A percentile compares a stretch with the other conserved stretches of the same genome.
Evolutionary conservation across 352 stramenopile species (phyloP).

Genomic region (Phytophthora hybrid): DNA sequence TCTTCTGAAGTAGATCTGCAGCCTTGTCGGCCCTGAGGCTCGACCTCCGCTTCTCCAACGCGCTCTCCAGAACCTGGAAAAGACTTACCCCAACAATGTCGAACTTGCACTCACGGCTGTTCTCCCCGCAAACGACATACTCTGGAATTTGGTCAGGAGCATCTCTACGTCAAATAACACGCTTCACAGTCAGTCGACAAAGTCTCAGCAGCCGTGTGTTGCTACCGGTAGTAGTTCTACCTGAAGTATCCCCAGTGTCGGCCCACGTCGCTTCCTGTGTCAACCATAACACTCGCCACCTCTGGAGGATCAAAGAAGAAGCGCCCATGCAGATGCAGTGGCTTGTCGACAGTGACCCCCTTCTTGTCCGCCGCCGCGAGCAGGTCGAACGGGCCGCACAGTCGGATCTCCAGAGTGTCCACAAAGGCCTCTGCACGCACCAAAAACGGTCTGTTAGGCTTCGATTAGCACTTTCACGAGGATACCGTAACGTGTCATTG

Average conservation of each 20-base stretch:
- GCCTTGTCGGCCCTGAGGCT: slow-evolving; percentile 18
- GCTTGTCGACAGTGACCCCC: slow-evolving; percentile 41
- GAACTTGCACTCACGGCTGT: slow-evolving; percentile 47
- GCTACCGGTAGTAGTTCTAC: too few species aligned
- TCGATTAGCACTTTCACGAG: not conserved
- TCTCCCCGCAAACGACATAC: slow-evolving; percentile 50
- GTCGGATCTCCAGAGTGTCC: slow-evolving; percentile 45
- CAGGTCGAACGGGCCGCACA: slow-evolving; percentile 65
- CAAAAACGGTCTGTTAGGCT: slow-evolving; percentile 8
- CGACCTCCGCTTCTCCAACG: slow-evolving; percentile 21
- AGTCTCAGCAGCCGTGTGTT: too few species aligned
- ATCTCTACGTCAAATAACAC: slow-evolving; percentile 42
- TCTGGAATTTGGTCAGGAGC: slow-evolving; percentile 44
- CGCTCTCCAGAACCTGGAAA: slow-evolving; percentile 48
- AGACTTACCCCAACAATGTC: slow-evolving; percentile 46
- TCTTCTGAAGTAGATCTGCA: slow-evolving; percentile 22
- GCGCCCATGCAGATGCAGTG: slow-evolving; percentile 61
- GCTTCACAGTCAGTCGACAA: not conserved
- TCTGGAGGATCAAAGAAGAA: slow-evolving; percentile 66
- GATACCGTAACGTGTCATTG: not conserved
- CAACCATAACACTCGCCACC: slow-evolving; percentile 47
- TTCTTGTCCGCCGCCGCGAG: slow-evolving; percentile 30
- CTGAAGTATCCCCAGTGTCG: slow-evolving; percentile 67
- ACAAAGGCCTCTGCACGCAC: slow-evolving; percentile 55
- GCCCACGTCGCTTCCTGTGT: slow-evolving; percentile 23